These are phyloP conservation scores for Diatrype stigma DNA, from an alignment of 2,329 filamentous ascomycete species.

Conservation along the genomic window DNA sequence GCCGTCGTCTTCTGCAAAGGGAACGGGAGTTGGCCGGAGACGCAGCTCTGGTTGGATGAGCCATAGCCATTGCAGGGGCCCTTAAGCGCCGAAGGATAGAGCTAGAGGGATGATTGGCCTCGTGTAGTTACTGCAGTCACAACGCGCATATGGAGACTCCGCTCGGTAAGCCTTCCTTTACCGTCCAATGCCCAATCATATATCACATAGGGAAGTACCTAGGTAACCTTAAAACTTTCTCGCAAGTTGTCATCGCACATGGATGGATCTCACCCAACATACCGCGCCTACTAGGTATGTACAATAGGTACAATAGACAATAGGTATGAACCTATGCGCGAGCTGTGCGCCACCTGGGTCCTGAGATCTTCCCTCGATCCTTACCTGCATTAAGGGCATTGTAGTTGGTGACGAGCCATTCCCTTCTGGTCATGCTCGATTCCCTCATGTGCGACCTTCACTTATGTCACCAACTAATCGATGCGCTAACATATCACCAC, in stretches of 20 bases:
- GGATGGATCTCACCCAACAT: conserved; percentile 7
- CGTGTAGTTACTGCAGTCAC: too few relatives aligned
- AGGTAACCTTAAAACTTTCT: too few relatives aligned
- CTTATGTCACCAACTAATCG: neutral
- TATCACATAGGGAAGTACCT: too few relatives aligned
- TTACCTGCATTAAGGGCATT: neutral
- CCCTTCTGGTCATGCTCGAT: neutral
- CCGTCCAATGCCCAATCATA: neutral
- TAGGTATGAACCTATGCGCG: too few relatives aligned
- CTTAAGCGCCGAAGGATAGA: conserved; percentile 26
- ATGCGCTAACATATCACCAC: neutral
- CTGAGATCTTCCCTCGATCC: neutral
- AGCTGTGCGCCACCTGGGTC: too few relatives aligned
- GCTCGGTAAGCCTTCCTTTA: conserved; percentile 14
- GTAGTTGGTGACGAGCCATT: neutral
- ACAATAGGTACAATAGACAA: conserved; percentile 16
- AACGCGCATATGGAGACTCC: conserved; percentile 18
- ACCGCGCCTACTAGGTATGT: too few relatives aligned
- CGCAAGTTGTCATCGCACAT: conserved; percentile 14
- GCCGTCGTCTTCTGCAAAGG: conserved; percentile 19
- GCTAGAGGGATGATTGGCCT: conserved; percentile 22
- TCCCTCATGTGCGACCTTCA: neutral
- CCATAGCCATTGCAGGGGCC: conserved; percentile 21
- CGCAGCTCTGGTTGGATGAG: conserved; percentile 27
- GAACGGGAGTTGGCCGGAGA: conserved; percentile 15